A percentile compares a stretch with the other conserved stretches of the same genome.
Evolutionary conservation across 2,329 filamentous ascomycete species (phyloP).

Genomic region (Pyrenochaeta sp.): DNA sequence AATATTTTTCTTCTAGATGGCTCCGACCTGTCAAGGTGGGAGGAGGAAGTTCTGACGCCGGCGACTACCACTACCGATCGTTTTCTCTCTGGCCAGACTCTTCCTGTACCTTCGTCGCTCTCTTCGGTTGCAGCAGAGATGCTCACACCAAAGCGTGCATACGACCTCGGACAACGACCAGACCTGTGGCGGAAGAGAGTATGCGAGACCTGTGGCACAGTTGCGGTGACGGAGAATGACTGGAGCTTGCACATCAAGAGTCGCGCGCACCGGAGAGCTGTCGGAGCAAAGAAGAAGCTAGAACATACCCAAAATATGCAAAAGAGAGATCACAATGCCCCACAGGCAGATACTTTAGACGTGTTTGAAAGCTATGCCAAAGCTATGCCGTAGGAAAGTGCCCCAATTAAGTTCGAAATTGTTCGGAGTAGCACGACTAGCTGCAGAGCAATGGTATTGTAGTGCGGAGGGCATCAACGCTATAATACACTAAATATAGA

Average conservation of each 20-base stretch:
- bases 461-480: too few relatives aligned
- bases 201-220: conserved; percentile 75
- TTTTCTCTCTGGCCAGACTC: conserved; percentile 66
- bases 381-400: conserved; percentile 12
- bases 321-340: conserved; percentile 2
- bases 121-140: conserved; percentile 65
- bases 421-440: not conserved
- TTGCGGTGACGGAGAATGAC: conserved; percentile 63
- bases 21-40: conserved; percentile 71
- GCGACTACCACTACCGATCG: conserved; percentile 68
- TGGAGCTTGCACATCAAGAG: conserved; percentile 67
- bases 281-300: conserved; percentile 38
- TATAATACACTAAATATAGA: too few relatives aligned
- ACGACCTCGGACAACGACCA: conserved; percentile 53
- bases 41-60: conserved; percentile 68
- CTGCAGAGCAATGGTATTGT: not conserved
- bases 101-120: conserved; percentile 65
- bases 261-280: conserved; percentile 59
- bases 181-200: conserved; percentile 62
- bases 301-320: conserved; percentile 17
- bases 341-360: conserved; percentile 29
- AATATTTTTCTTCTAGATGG: conserved; percentile 83
- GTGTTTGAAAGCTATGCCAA: conserved; percentile 32
- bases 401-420: not conserved
- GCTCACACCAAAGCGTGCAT: conserved; percentile 64